Evolutionary conservation across 495 filamentous ascomycete species (phyloP).

Genomic region (Hypoxylon fuscum): DNA sequence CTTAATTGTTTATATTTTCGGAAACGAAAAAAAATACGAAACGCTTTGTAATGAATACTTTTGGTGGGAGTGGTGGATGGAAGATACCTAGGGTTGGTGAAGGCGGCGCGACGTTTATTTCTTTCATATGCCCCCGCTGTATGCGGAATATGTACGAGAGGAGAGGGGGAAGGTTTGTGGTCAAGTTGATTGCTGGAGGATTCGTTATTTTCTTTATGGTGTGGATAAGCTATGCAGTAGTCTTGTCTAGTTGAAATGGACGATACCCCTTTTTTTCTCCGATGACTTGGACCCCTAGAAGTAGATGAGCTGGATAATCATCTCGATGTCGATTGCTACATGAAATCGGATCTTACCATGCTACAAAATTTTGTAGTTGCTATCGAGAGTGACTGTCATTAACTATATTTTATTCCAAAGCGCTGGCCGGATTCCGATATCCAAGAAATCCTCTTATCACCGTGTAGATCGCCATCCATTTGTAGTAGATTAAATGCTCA

Average conservation of each 20-base stretch:
- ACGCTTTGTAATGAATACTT: conserved; percentile 39
- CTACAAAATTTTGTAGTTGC: no score
- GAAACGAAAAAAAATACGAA: conserved; percentile 7
- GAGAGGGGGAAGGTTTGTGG: conserved; percentile 21
- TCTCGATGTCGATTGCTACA: no score
- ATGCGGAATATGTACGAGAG: conserved; percentile 17
- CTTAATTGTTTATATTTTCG: conserved; percentile 1
- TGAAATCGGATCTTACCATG: no score
- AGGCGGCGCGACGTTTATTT: conserved; percentile 3
- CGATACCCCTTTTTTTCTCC: conserved; percentile 43
- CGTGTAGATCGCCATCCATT: not conserved
- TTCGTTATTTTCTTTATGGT: not conserved
- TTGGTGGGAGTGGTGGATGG: not conserved
- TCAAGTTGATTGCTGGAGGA: conserved; percentile 18
- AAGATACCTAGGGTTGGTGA: conserved; percentile 12
- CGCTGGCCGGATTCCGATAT: not conserved
- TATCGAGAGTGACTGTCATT: not conserved
- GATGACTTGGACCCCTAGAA: no score
- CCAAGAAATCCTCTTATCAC: not conserved
- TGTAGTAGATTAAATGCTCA: not conserved
- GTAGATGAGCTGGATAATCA: no score
- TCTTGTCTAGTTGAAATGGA: conserved; percentile 44
- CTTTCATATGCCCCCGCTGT: not conserved
- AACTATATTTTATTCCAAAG: not conserved
- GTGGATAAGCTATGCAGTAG: conserved; percentile 25